Evolutionary conservation across 208 protist genomes (phyloP).

Genomic region (Trypanosoma scelopori): DNA sequence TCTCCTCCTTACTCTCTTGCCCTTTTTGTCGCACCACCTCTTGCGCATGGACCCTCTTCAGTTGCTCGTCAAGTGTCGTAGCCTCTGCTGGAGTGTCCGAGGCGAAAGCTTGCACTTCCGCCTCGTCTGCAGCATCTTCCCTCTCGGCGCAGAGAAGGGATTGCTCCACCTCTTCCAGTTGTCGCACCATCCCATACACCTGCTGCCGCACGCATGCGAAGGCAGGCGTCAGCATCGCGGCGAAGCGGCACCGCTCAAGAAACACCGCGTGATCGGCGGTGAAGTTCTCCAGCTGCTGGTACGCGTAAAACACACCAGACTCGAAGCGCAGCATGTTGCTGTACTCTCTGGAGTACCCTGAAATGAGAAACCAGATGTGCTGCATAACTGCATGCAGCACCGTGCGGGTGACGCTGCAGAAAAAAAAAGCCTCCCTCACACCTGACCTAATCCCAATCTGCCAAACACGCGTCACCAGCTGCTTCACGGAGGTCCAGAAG

Average conservation of each 20-base stretch:
- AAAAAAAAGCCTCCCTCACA: constrained; percentile 68
- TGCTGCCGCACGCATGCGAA: constrained; percentile 46
- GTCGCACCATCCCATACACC: constrained; percentile 55
- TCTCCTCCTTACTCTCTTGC: background rate
- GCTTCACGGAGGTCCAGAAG: constrained; percentile 72
- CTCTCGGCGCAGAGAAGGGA: constrained; percentile 29
- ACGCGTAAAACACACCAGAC: constrained; percentile 52
- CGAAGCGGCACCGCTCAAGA: constrained; percentile 63
- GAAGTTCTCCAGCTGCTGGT: constrained; percentile 55
- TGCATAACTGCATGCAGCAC: constrained; percentile 59
- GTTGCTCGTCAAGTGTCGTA: too few species aligned
- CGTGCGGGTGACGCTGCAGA: constrained; percentile 55
- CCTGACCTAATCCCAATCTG: constrained; percentile 49
- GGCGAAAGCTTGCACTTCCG: background rate
- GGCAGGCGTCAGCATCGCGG: constrained; percentile 41
- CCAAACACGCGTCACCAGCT: constrained; percentile 57
- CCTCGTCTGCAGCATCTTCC: background rate
- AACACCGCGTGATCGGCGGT: constrained; percentile 57
- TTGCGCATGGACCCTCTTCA: too few species aligned
- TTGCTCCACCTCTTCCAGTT: constrained; percentile 59
- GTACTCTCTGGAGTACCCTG: constrained; percentile 37
- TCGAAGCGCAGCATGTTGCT: constrained; percentile 44
- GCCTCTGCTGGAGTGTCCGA: too few species aligned
- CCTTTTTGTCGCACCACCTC: background rate
- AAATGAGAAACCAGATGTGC: constrained; percentile 59